Base-by-base conservation (phyloP, 768 basidiomycete genomes). In the Punctularia strigosozonata region DNA sequence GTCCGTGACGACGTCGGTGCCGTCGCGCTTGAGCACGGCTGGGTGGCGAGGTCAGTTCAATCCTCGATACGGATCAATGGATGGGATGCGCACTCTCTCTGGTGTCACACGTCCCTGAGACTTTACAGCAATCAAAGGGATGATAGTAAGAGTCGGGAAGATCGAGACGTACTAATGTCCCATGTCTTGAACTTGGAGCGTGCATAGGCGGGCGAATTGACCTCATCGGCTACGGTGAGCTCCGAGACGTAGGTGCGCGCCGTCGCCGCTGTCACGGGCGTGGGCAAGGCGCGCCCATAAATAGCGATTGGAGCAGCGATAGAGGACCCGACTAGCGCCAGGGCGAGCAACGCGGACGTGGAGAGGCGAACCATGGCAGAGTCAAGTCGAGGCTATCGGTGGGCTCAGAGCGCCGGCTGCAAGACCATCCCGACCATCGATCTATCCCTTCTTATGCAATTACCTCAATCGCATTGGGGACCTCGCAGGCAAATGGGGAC, bases 51-150 rank as follows among this genome's bases (percentile, higher is more conserved):
- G n/a, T 14, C 17, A 17, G 4, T 14, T 13, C 6, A 18, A 21
- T 32, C 15, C 13, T 12, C 26, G 21, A 37, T 3, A 18, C 6
- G 6, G 25, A 18, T 30, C 4, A 8, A 25, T 19, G 25, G 19
- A 30, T 20, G 23, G 15, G 34, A 5, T 17, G 44, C 65, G 42
- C 37, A 71, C 70, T 71, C 49, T 73, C 69, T 31, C 71, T 56
- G 3, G 72, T 71, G 48, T 73, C 60, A 50, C 73, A 75, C 2
- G 47, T 59, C 20, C 73, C 72, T 2, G 64, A 66, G 44, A 73
- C 69, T 71, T 39, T 13, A n/a, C 4, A 40, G 13, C 15, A 44
- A 8, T 22, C n/a, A 25, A 24, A 5, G 12, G n/a, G 15, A 22
- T 4, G n/a, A 41, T 10, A 31, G 8, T 32, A 35, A 22, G 15